phyloP scores from a whole-genome alignment of 371 early-diverging fungal species.

The Lichtheimia ornata region DNA sequence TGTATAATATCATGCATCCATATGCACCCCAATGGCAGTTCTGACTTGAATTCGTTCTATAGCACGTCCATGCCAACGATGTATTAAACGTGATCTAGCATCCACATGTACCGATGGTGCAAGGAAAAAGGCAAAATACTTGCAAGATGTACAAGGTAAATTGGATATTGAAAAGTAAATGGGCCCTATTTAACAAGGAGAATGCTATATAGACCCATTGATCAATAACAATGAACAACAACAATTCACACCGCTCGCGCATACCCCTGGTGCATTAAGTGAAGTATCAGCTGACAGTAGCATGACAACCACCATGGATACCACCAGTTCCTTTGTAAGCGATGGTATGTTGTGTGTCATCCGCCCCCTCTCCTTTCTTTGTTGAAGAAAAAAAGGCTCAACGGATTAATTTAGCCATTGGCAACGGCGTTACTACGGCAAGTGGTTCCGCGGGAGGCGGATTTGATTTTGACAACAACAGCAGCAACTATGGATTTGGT shows the following conservation, averaged over 20 bases:
- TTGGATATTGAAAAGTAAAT: neutral
- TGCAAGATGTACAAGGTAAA: conserved; percentile 53
- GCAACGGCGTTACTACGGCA: neutral
- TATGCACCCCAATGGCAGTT: neutral
- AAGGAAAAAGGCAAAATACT: conserved; percentile 73
- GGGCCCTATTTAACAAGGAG: too few relatives aligned
- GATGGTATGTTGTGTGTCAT: too few relatives aligned
- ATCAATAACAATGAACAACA: neutral
- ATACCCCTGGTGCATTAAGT: neutral
- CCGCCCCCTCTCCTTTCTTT: too few relatives aligned
- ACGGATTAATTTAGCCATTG: too few relatives aligned
- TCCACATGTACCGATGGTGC: conserved; percentile 33
- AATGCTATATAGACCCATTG: neutral
- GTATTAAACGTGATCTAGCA: conserved; percentile 33
- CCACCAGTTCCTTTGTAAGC: conserved; percentile 1
- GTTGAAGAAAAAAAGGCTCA: too few relatives aligned
- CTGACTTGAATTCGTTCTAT: neutral
- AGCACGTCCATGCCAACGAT: conserved; percentile 40
- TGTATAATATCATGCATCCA: conserved; percentile 2
- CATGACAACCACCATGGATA: conserved; percentile 2
- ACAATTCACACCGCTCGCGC: neutral
- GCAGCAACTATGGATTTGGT: conserved; percentile 66
- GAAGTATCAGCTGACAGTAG: conserved; percentile 7
- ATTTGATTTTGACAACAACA: neutral
- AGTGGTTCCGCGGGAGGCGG: neutral